phyloP scores from a whole-genome alignment of 352 stramenopile species.

The Phytophthora aleatoria region DNA sequence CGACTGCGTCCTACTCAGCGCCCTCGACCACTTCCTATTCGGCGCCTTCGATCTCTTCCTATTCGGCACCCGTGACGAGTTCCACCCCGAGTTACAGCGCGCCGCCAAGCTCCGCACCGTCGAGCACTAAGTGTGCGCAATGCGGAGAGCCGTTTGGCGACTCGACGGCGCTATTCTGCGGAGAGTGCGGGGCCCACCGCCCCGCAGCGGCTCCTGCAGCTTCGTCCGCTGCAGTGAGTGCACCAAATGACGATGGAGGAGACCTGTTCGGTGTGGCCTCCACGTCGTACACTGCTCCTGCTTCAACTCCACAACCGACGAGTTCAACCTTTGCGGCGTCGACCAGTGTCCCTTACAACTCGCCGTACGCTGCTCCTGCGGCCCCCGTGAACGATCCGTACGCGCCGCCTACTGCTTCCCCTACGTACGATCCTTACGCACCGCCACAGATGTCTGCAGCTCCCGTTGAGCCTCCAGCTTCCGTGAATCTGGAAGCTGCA shows the following conservation, averaged over 20 bases:
- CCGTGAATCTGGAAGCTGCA: constrained; percentile 47
- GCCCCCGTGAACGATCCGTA: constrained; percentile 35
- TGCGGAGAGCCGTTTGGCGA: constrained; percentile 61
- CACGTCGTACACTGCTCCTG: constrained; percentile 29
- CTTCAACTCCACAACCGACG: constrained; percentile 4
- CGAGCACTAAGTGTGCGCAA: constrained; percentile 42
- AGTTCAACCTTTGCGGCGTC: constrained; percentile 32
- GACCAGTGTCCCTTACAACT: constrained; percentile 35
- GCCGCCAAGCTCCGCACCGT: neutral
- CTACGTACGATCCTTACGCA: constrained; percentile 41
- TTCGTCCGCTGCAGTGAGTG: neutral
- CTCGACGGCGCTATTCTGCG: constrained; percentile 67
- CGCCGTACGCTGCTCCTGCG: constrained; percentile 21
- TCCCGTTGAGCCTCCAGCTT: constrained; percentile 46
- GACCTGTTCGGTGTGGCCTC: constrained; percentile 63
- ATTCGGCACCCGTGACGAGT: constrained; percentile 22
- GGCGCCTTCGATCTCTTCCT: constrained; percentile 2
- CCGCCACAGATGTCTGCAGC: constrained; percentile 30
- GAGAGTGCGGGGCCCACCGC: constrained; percentile 70
- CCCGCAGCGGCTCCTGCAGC: constrained; percentile 21
- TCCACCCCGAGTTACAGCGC: constrained; percentile 22
- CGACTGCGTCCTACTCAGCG: too few species aligned
- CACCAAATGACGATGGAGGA: constrained; percentile 44
- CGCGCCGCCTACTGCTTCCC: constrained; percentile 24
- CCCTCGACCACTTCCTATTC: neutral